phyloP scores from a whole-genome alignment of 2,329 filamentous ascomycete species.

The Alternaria sp. region DNA sequence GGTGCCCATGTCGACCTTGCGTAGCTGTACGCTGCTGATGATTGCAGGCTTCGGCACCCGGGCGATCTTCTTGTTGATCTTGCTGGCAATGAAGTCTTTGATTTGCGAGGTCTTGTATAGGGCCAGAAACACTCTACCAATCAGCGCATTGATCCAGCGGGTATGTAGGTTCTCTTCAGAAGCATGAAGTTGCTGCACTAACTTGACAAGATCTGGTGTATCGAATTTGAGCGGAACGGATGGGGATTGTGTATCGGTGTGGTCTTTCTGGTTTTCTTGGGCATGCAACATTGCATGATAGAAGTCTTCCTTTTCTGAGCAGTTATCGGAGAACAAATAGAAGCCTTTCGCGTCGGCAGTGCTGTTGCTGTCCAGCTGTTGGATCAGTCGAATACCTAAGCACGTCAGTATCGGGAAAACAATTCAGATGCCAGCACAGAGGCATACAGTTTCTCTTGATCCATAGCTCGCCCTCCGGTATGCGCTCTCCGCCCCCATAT shows the following conservation, averaged over 20 bases:
- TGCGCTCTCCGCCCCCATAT: constrained; percentile 78
- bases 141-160: constrained; percentile 90
- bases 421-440: background rate
- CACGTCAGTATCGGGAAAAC: constrained; percentile 16
- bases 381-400: constrained; percentile 71
- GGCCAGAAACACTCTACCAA: constrained; percentile 87
- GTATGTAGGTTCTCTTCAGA: constrained; percentile 90
- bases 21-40: constrained; percentile 82
- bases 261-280: constrained; percentile 72
- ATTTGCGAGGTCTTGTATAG: constrained; percentile 85
- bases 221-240: constrained; percentile 81
- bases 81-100: constrained; percentile 79
- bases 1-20: constrained; percentile 84
- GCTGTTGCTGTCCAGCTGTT: constrained; percentile 65
- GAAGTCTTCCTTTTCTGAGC: constrained; percentile 97
- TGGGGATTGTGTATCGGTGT: constrained; percentile 59
- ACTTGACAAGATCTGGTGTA: constrained; percentile 82
- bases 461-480: constrained; percentile 91
- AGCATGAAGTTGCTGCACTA: constrained; percentile 90
- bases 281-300: constrained; percentile 91
- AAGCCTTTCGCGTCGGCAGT: constrained; percentile 78
- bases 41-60: constrained; percentile 92
- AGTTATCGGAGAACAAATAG: constrained; percentile 93
- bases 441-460: constrained; percentile 83
- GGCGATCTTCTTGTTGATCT: constrained; percentile 95